Evolutionary conservation across 768 basidiomycete genomes (phyloP), one percentile per base, ranked within the genome.

Genomic region (Lactifluus piperatus): DNA sequence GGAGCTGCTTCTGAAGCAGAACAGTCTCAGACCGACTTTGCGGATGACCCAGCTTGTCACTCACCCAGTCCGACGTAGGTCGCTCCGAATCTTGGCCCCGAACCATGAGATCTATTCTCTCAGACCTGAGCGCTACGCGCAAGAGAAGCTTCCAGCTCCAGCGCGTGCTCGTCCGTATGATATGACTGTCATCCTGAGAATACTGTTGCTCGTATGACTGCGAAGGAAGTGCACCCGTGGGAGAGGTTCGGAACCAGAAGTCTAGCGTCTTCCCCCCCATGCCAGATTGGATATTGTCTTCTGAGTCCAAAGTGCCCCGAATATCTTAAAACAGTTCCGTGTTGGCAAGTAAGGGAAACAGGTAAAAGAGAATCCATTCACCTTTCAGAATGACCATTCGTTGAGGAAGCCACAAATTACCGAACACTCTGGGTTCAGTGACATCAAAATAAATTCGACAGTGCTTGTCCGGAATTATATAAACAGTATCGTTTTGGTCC

Each of bases 351-450:
- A n/a, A 13, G 29, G 26, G 20, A 27, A 1, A 7, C 9, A 7
- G 32, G 11, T 10, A 11, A 18, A 13, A 34, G 22, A n/a, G n/a
- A n/a, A 26, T 13, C 11, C 10, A 54, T 24, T 43, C 53, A 54
- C 53, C 53, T 43, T 57, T 57, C 48, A 57, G 41, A 16, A 57
- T 57, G 32, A 57, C 41, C 24, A 16, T 44, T 20, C 26, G 2
- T 29, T 44, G 14, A 11, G 56, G 56, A 32, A 44, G 51, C 56
- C 56, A 57, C n/a, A n/a, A n/a, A n/a, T n/a, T n/a, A n/a, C n/a
- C 57, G 22, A 36, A 54, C 22, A 24, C 10, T 5, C 44, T 43
- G 22, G 20, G 44, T 22, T 22, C 8, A 30, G 43, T 14, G 4
- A 4, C 43, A 6, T 54, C 30, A 27, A 54, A 43, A 24, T 32